Base-by-base conservation (phyloP, 768 basidiomycete species). In the Lepiota brunneoincarnata region DNA sequence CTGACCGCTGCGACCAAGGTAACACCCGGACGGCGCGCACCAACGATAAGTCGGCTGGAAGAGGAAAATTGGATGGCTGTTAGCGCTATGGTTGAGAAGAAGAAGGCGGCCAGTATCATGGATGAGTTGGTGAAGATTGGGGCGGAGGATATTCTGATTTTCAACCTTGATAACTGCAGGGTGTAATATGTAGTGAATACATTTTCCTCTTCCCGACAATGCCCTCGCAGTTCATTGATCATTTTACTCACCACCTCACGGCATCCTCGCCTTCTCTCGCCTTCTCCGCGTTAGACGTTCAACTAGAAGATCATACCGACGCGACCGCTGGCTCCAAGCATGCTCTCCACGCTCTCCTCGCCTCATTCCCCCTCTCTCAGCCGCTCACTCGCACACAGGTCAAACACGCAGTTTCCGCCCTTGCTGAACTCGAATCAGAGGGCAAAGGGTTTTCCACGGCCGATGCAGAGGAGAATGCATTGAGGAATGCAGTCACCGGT, bases 91-190 rank as follows among this genome's bases (percentile, higher is more conserved):
- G 88, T 98, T 6, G 87, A 90, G 72, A 92, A 90, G 74, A 88
- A 82, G 56, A 75, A 76, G 40, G 69, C 82, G 14, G 97, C 97
- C 3, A 77, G 77, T 36, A 82, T 88, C 24, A 98, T 99, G 96
- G 97, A 99, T 67, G 74, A 84, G 40, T 72, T 99, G 42, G 84
- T 87, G 58, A 78, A 72, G 49, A 77, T 85, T 36, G 97, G 97
- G 14, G 96, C 97, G 2, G 83, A 92, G 68, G 97, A 99, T 65
- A 80, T 98, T 42, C 71, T 98, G 59, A 83, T 95, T 49, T 89
- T 96, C 66, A 90, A 84, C 58, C 70, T 99, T 59, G 87, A 93
- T 67, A 98, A 98, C 69, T 98, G 95, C 75, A 82, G 94, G 69
- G 95, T 98, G 26, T 92, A 73, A 69, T 46, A 14, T 10, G 11